Base-by-base conservation (phyloP, 495 filamentous ascomycete genomes). In the Hyaloscypha finlandica region DNA sequence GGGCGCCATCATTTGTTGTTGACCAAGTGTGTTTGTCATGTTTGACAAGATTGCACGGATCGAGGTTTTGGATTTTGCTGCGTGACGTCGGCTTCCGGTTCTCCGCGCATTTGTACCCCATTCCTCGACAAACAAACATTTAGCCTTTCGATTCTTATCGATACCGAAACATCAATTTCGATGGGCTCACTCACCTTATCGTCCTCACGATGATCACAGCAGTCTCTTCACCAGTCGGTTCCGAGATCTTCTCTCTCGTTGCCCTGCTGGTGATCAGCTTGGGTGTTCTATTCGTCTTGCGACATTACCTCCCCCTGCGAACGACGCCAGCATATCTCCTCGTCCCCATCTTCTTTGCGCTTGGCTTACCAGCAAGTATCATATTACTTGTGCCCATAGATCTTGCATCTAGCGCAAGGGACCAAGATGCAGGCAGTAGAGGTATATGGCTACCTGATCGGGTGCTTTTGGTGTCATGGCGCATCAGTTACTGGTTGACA, bases 311-410 rank as follows among this genome's bases (percentile, higher is more conserved):
- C 32, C 94, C 93, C 5, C 84, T 98, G 25, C 93, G 95, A 63
- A 88, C 90, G 31, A 97, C 95, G 1, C 94, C 95, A 0, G 91
- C 90, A 66, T 97, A 94, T 77, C 83, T 97, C n/a, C 83, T 92
- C 61, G 85, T 97, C 1, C 93, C 95, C 45, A 88, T 97, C 63
- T 98, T 99, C 76, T 90, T 99, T 70, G 92, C 93, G 35, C 83
- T 99, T 75, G 92, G 92, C 59, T 88, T 99, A 25, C 96, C 95
- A 14, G 91, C 92, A 61, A 94, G 91, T 76, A 94, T 97, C 70
- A 89, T 97, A n/a, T 82, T 99, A 22, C 84, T 99, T 25, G 93
- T 99, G 0, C 95, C 95, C 5, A 97, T 99, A 71, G 95, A 99
- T 79, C 86, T 99, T 68, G 92, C 95, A 4, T 97, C 93, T 3